phyloP scores from a whole-genome alignment of 2,329 filamentous ascomycete species.

The Pezicula carpinea region DNA sequence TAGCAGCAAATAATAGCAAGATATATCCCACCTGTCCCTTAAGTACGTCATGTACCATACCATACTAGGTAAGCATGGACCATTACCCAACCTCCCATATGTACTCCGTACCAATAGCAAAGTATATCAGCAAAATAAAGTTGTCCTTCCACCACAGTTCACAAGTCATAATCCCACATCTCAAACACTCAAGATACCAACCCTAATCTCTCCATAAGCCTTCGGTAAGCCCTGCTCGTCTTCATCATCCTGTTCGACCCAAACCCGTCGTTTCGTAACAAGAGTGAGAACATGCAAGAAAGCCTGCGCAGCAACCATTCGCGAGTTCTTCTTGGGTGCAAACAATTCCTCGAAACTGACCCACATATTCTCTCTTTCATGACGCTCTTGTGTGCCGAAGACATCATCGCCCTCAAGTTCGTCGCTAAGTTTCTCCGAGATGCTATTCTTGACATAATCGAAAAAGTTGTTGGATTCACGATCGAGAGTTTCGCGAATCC shows the following conservation, averaged over 20 bases:
- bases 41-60: too few species aligned
- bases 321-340: conserved; percentile 45
- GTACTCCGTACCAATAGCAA: too few species aligned
- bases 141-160: not conserved
- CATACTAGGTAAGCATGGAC: too few species aligned
- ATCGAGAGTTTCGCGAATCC: conserved; percentile 48
- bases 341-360: conserved; percentile 69
- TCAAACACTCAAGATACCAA: conserved; percentile 16
- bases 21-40: too few species aligned
- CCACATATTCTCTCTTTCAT: conserved; percentile 31
- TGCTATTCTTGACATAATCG: conserved; percentile 47
- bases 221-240: conserved; percentile 6
- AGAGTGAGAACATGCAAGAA: conserved; percentile 71
- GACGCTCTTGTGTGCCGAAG: too few species aligned
- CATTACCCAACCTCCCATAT: too few species aligned
- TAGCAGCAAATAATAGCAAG: too few species aligned
- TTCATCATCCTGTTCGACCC: conserved; percentile 50
- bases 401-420: conserved; percentile 7
- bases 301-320: conserved; percentile 65
- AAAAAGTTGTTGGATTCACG: conserved; percentile 59
- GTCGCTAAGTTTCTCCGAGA: conserved; percentile 32
- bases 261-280: conserved; percentile 59
- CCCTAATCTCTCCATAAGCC: conserved; percentile 19
- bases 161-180: not conserved
- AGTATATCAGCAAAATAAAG: too few species aligned